Percentiles rank a stretch among this genome's conserved stretches.
phyloP scores from a whole-genome alignment of 2,329 filamentous ascomycete genomes.

The Chaetomium sp. region DNA sequence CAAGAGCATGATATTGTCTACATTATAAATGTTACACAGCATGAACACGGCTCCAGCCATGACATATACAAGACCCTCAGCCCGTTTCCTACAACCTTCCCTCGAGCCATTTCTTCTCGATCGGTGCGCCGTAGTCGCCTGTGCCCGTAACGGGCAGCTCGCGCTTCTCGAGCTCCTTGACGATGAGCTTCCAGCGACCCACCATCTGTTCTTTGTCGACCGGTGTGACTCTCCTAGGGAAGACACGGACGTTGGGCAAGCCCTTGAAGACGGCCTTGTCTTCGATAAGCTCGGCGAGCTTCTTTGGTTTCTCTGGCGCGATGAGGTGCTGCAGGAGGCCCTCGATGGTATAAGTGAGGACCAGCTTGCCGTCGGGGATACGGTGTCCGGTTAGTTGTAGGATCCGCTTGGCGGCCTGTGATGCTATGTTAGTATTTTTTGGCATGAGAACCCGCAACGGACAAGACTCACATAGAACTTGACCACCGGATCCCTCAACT shows the following conservation, averaged over 20 bases:
- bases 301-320: conserved; percentile 58
- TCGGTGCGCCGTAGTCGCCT: conserved; percentile 36
- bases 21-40: conserved; percentile 34
- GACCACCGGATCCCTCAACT: conserved; percentile 58
- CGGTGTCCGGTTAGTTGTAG: conserved; percentile 78
- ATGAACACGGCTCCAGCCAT: conserved; percentile 3
- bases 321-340: conserved; percentile 57
- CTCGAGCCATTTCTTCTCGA: conserved; percentile 37
- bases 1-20: conserved; percentile 25
- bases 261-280: conserved; percentile 49
- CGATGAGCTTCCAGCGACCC: conserved; percentile 45
- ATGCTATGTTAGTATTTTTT: conserved; percentile 25
- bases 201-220: conserved; percentile 48
- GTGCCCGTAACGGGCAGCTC: conserved; percentile 41
- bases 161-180: conserved; percentile 40
- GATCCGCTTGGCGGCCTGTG: conserved; percentile 78
- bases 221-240: conserved; percentile 64
- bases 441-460: background rate
- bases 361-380: conserved; percentile 70
- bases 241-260: conserved; percentile 72
- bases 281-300: conserved; percentile 64
- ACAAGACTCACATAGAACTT: conserved; percentile 69
- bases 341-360: conserved; percentile 55
- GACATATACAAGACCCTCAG: conserved; percentile 3
- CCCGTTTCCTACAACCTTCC: conserved; percentile 27